Percentiles rank a stretch among this genome's conserved stretches.
Conservation (phyloP, 2,329 filamentous ascomycete species). For the Exophiala sideris region DNA sequence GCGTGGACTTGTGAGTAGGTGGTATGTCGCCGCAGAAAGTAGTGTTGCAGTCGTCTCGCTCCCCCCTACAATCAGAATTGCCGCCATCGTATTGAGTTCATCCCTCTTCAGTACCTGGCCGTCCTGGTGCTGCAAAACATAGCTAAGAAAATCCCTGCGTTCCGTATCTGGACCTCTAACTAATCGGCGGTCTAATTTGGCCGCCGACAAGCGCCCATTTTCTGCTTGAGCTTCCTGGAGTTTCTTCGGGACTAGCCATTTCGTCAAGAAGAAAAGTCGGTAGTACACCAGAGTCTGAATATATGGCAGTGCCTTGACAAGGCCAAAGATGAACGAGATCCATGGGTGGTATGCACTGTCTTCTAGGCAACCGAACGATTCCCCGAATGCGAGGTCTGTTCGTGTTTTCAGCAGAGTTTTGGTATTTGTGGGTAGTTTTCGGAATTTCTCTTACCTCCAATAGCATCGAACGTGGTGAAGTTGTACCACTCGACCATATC, state of each 20-base stretch:
- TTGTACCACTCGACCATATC: conserved; percentile 32
- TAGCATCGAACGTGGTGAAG: conserved; percentile 44
- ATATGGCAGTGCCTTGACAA: too few species aligned
- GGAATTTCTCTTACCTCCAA: too few species aligned
- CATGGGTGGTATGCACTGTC: too few species aligned
- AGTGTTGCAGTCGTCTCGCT: conserved; percentile 71
- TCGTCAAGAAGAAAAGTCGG: too few species aligned
- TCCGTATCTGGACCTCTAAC: conserved; percentile 62
- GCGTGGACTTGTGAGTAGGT: conserved; percentile 36
- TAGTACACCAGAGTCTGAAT: too few species aligned
- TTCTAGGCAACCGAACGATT: too few species aligned
- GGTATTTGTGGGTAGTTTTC: too few species aligned
- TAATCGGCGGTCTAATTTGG: too few species aligned
- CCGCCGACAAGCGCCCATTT: too few species aligned
- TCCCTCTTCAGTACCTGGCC: conserved; percentile 65
- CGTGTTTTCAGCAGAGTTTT: conserved; percentile 35
- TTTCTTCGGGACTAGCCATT: too few species aligned
- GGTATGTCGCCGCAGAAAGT: conserved; percentile 41
- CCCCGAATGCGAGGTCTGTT: conserved; percentile 12
- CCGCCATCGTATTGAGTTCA: conserved; percentile 55
- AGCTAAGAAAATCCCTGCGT: conserved; percentile 38
- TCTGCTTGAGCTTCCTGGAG: too few species aligned
- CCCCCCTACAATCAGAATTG: conserved; percentile 58
- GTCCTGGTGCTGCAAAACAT: conserved; percentile 19
- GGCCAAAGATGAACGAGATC: too few species aligned